phyloP scores from a whole-genome alignment of 441 rosid species.

The Arabidopsis lyrata region DNA sequence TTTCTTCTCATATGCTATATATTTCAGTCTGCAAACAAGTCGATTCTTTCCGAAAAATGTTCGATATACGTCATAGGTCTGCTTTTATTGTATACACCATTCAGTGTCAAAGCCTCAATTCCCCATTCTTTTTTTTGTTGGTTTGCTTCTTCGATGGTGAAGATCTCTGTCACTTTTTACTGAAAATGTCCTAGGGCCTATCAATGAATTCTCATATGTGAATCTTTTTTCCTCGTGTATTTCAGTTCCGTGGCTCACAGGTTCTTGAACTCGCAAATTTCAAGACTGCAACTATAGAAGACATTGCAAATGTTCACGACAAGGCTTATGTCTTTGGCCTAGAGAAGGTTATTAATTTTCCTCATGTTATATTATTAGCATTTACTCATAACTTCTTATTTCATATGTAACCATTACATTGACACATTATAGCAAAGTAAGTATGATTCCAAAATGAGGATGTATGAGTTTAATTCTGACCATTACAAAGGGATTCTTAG shows the following conservation, averaged over 20 bases:
- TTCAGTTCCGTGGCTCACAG: constrained; percentile 80
- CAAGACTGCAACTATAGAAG: constrained; percentile 79
- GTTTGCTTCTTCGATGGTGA: neutral
- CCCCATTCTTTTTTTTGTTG: neutral
- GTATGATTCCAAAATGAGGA: constrained; percentile 5
- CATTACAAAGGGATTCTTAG: constrained; percentile 11
- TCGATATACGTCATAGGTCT: neutral
- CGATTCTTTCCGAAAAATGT: neutral
- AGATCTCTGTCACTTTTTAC: constrained; percentile 5
- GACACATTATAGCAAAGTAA: constrained; percentile 9
- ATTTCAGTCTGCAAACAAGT: neutral
- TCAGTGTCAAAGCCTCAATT: neutral
- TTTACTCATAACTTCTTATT: neutral
- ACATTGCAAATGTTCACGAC: constrained; percentile 80
- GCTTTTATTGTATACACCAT: neutral
- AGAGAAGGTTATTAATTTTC: constrained; percentile 66
- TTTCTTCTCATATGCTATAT: neutral
- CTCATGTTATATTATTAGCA: neutral
- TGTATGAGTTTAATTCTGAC: constrained; percentile 20
- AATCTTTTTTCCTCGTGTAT: constrained; percentile 4
- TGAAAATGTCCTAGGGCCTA: neutral
- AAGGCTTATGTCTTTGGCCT: constrained; percentile 86
- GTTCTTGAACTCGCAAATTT: constrained; percentile 71
- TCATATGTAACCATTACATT: neutral
- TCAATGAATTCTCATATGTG: neutral